A percentile compares a stretch with the other conserved stretches of the same genome.
Evolutionary conservation across 2,329 filamentous ascomycete genomes (phyloP).

Genomic region (Cladobotryum mycophilum): DNA sequence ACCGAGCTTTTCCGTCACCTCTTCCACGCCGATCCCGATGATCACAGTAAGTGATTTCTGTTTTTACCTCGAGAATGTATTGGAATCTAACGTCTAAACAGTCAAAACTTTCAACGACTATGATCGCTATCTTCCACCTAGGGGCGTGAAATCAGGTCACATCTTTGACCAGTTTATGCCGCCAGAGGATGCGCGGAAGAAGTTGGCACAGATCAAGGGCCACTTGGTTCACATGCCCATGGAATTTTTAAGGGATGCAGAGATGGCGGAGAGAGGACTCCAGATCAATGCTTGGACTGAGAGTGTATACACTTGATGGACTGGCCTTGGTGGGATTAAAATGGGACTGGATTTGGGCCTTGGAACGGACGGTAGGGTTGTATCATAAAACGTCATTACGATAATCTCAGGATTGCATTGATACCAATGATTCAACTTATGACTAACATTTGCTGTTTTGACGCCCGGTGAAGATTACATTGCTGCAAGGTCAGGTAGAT

Average conservation of each 20-base stretch:
- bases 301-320: conserved; percentile 66
- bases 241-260: conserved; percentile 72
- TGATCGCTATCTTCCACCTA: conserved; percentile 65
- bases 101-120: conserved; percentile 90
- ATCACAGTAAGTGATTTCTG: conserved; percentile 53
- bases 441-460: too few relatives aligned
- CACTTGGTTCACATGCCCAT: conserved; percentile 96
- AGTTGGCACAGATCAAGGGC: conserved; percentile 74
- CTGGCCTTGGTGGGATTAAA: neutral
- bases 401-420: too few relatives aligned
- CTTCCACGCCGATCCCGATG: conserved; percentile 85
- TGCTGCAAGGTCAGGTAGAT: too few relatives aligned
- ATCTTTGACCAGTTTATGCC: conserved; percentile 76
- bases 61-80: conserved; percentile 11
- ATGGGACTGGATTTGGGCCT: neutral
- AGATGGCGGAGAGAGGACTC: conserved; percentile 85
- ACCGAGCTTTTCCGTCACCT: conserved; percentile 70
- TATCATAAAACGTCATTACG: too few relatives aligned
- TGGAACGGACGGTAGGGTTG: conserved; percentile 1
- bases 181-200: conserved; percentile 62
- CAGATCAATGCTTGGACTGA: conserved; percentile 83
- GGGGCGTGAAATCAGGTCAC: conserved; percentile 73
- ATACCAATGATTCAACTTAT: too few relatives aligned
- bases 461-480: too few relatives aligned
- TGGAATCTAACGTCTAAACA: conserved; percentile 19